Evolutionary conservation across 2,329 filamentous ascomycete species (phyloP).

Genomic region (Emmonsia crescens): DNA sequence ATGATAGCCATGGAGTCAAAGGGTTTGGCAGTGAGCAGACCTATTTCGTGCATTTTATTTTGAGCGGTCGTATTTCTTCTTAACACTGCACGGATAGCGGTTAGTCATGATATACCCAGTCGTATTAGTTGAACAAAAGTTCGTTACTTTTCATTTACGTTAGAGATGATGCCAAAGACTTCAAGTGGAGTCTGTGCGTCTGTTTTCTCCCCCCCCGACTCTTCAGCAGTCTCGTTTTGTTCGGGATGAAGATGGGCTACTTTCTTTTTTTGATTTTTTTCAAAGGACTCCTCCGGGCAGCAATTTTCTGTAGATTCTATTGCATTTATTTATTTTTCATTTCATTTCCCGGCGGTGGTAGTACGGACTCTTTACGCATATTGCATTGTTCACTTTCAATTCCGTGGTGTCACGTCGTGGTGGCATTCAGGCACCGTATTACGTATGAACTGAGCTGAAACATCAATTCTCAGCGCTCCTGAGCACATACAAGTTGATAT

Average conservation of each 20-base stretch:
- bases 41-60: constrained; percentile 1
- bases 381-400: neutral
- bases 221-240: neutral
- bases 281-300: neutral
- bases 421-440: neutral
- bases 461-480: neutral
- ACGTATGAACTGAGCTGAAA: neutral
- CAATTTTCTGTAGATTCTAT: neutral
- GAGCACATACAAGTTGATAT: neutral
- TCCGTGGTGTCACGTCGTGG: neutral
- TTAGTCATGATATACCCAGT: constrained; percentile 4
- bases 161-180: neutral
- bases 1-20: constrained; percentile 7
- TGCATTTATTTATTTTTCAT: neutral
- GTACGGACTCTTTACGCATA: neutral
- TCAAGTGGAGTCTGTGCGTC: neutral
- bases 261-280: neutral
- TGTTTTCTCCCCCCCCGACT: neutral
- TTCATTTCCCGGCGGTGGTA: neutral
- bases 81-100: neutral
- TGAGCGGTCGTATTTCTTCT: neutral
- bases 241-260: neutral
- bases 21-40: neutral
- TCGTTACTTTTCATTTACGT: neutral
- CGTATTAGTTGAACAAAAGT: neutral